phyloP scores from a whole-genome alignment of 305 asterid genomes.

The Rubia peregrina region DNA sequence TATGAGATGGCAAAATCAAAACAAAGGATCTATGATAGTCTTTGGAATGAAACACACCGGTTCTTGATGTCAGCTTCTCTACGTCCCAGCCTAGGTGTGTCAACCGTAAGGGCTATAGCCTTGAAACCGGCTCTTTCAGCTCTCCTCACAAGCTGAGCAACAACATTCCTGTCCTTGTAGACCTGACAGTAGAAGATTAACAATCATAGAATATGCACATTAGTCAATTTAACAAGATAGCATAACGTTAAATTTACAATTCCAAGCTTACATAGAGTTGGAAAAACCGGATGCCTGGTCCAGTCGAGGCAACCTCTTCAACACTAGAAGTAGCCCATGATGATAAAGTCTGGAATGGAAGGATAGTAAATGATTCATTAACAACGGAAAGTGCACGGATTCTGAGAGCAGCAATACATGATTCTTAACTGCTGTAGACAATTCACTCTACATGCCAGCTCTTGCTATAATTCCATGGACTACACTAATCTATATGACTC shows the following conservation, averaged over 20 bases:
- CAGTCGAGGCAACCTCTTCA: constrained; percentile 94
- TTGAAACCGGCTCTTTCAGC: constrained; percentile 96
- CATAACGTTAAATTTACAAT: background rate
- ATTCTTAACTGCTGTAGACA: background rate
- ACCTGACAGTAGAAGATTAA: constrained; percentile 41
- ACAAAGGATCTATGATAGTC: background rate
- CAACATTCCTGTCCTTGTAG: constrained; percentile 84
- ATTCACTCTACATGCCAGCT: background rate
- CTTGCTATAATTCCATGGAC: background rate
- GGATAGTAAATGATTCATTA: constrained; percentile 14
- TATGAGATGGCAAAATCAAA: background rate
- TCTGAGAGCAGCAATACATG: background rate
- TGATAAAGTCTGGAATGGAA: constrained; percentile 66
- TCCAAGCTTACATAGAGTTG: constrained; percentile 75
- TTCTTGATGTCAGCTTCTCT: constrained; percentile 90
- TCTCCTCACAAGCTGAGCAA: constrained; percentile 86
- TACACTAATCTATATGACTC: background rate
- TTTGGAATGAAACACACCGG: constrained; percentile 35
- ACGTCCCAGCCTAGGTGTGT: constrained; percentile 87
- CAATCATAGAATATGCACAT: background rate
- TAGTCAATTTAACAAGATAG: background rate
- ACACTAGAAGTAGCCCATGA: constrained; percentile 98
- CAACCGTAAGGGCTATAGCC: constrained; percentile 96
- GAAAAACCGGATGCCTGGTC: constrained; percentile 93
- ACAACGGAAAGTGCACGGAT: background rate